Conservation (phyloP, 129 eudicot species). For the Mikania micrantha region DNA sequence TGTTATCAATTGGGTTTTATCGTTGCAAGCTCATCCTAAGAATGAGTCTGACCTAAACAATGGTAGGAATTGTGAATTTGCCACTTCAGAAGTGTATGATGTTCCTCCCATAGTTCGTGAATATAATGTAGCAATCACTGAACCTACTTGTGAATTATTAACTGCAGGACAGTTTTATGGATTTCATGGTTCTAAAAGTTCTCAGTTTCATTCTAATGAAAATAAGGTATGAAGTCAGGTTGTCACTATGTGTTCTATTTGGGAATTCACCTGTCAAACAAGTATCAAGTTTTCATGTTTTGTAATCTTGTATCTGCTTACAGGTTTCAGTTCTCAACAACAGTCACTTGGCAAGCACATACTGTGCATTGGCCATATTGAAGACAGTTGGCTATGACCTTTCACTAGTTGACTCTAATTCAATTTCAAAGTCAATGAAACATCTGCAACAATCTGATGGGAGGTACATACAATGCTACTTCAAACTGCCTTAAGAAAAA, state of each 20-base stretch:
- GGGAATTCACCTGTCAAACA: not conserved
- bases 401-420: constrained; percentile 40
- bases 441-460: constrained; percentile 85
- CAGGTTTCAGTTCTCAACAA: constrained; percentile 64
- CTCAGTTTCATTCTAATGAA: constrained; percentile 54
- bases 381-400: constrained; percentile 75
- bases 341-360: constrained; percentile 95
- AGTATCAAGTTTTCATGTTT: not conserved
- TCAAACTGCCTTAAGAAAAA: not conserved
- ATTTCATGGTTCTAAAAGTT: constrained; percentile 87
- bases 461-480: constrained; percentile 43
- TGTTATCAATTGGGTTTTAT: constrained; percentile 65
- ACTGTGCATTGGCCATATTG: constrained; percentile 89
- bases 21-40: constrained; percentile 63
- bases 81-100: not conserved
- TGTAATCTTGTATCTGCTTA: constrained; percentile 12
- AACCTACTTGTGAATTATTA: constrained; percentile 10
- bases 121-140: not conserved
- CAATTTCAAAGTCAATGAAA: constrained; percentile 66
- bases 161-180: constrained; percentile 84
- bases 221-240: constrained; percentile 44
- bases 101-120: not conserved
- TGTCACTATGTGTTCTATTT: not conserved
- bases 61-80: constrained; percentile 33
- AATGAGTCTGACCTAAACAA: constrained; percentile 39